Base-by-base conservation (phyloP, 306 rosid genomes). In the Pterocarpus macrocarpus region DNA sequence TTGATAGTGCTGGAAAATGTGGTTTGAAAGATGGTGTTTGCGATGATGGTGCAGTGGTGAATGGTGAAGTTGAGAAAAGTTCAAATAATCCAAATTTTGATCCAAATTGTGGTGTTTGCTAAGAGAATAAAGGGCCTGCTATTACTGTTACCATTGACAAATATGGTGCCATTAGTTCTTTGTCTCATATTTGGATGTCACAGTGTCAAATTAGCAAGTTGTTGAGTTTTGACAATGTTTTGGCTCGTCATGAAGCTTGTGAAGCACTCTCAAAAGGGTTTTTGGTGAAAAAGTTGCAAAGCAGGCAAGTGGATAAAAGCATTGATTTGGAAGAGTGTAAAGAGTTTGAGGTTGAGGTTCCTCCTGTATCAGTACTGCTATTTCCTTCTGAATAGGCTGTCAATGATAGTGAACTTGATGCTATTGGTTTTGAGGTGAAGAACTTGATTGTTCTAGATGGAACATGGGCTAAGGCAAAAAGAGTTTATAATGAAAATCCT, bases 401-500 rank as follows among this genome's bases (percentile, higher is more conserved):
- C 39, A 61, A 81, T 64, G 63, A 76, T 17, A 58, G 72, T 35
- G 83, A 83, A n/a, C 75, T 89, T 12, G 76, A 84, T 73, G 85
- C 69, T 63, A 66, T 74, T 79, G 85, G 85, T 72, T 72, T 83
- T 30, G 65, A 85, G 79, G 90, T 94, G 70, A 88, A 81, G 86
- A 87, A 91, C 77, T 77, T 92, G 92, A 91, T 92, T 67, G 94
- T 94, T 43, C 73, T 90, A 59, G 97, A 94, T 84, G 97, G 97
- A 71, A 94, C 97, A 57, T 92, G 98, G 98, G 86, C 98, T 5
- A 94, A 94, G 89, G 98, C 98, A 30, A 94, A 75, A 76, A 90
- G 97, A 79, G 82, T 95, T 74, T 91, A 95, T 71, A 76, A 82
- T 32, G 97, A 95, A 69, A 95, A 92, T 78, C 95, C 95, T 62